Conservation (phyloP, 805 yeast genomes). For the Zygoascus biomembranicola region DNA sequence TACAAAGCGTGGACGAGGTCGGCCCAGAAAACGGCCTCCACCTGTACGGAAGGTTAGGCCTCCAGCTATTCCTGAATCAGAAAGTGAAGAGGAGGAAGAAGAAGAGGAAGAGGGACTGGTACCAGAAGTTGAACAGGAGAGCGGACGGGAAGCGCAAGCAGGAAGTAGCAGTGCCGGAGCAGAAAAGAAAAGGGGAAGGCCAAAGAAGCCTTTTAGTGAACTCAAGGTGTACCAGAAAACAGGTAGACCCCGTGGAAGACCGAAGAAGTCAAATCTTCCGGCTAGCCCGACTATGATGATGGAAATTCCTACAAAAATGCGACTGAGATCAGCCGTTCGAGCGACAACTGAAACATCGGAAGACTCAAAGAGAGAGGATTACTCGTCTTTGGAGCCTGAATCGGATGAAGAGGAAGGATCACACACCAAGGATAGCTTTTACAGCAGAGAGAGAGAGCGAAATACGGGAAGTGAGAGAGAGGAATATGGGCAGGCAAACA, state of each 20-base stretch:
- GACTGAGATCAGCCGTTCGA: not conserved
- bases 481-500: not conserved
- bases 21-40: not conserved
- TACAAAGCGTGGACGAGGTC: not conserved
- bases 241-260: slow-evolving; percentile 3
- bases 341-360: not conserved
- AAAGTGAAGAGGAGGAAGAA: not conserved
- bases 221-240: not conserved
- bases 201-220: not conserved
- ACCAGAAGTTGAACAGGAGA: too few species aligned
- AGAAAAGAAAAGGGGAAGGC: not conserved
- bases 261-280: not conserved
- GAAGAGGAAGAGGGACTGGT: not conserved
- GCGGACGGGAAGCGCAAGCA: too few species aligned
- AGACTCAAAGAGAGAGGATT: not conserved
- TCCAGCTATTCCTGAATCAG: not conserved
- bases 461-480: not conserved
- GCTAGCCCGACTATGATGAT: not conserved
- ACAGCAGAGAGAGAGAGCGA: not conserved
- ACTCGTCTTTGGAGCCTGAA: not conserved
- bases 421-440: too few species aligned
- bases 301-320: not conserved
- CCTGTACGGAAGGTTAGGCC: not conserved
- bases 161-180: not conserved
- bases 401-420: not conserved